phyloP scores from a whole-genome alignment of 139 green algal species.

The Picocystis salinarum region DNA sequence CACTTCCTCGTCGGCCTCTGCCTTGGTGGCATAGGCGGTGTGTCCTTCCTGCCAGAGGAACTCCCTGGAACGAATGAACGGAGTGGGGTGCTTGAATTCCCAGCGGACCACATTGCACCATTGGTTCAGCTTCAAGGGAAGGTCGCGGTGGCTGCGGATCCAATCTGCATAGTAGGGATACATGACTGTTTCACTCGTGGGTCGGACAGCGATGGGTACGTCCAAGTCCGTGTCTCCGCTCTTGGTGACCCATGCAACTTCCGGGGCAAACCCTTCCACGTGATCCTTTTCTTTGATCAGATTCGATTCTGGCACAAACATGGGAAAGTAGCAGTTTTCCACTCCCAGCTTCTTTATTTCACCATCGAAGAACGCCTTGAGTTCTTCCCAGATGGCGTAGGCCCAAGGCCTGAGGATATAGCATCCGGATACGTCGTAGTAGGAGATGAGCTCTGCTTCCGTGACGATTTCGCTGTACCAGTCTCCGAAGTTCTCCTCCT shows the following conservation, averaged over 20 bases:
- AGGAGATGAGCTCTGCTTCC: slow-evolving; percentile 61
- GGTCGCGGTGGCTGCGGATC: slow-evolving; percentile 88
- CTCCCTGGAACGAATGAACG: slow-evolving; percentile 89
- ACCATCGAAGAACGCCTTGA: slow-evolving; percentile 64
- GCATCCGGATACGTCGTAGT: slow-evolving; percentile 94
- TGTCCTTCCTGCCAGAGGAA: slow-evolving; percentile 93
- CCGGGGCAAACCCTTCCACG: slow-evolving; percentile 77
- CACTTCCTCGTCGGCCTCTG: slow-evolving; percentile 82
- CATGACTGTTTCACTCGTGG: slow-evolving; percentile 80
- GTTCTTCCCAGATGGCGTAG: slow-evolving; percentile 77
- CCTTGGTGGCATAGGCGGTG: slow-evolving; percentile 41
- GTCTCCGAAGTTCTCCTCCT: slow-evolving; percentile 67
- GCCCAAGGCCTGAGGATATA: slow-evolving; percentile 94
- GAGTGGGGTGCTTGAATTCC: slow-evolving; percentile 99
- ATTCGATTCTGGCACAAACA: slow-evolving; percentile 92
- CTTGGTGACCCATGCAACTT: slow-evolving; percentile 88
- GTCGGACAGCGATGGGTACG: slow-evolving; percentile 87
- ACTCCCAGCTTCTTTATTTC: slow-evolving; percentile 85
- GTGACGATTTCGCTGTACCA: slow-evolving; percentile 59
- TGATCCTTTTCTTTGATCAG: slow-evolving; percentile 96
- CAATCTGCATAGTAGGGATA: slow-evolving; percentile 42
- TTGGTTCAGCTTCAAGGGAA: slow-evolving; percentile 95
- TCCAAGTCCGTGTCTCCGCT: slow-evolving; percentile 73
- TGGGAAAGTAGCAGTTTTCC: slow-evolving; percentile 95
- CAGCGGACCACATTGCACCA: slow-evolving; percentile 97